These are phyloP conservation scores for Euphrasia arctica DNA, from an alignment of 305 asterid genomes.

Conservation along the genomic window DNA sequence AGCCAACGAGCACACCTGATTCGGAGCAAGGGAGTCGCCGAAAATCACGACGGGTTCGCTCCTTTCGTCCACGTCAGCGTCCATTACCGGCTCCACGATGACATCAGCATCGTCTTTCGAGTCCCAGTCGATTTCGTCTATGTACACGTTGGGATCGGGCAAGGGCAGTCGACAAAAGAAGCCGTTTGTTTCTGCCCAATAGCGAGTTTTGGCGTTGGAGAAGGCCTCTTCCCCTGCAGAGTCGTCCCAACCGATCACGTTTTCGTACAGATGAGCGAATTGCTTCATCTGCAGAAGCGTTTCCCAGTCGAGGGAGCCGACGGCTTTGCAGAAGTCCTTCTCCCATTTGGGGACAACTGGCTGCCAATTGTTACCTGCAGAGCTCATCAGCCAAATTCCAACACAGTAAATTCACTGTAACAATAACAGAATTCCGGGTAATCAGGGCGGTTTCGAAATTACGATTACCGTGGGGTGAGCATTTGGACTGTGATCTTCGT, in stretches of 20 bases:
- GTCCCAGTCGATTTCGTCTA: constrained; percentile 60
- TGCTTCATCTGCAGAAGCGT: constrained; percentile 45
- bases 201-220: constrained; percentile 49
- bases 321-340: constrained; percentile 53
- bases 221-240: constrained; percentile 72
- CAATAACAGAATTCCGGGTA: not conserved
- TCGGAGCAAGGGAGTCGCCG: constrained; percentile 45
- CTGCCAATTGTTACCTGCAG: constrained; percentile 48
- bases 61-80: constrained; percentile 25
- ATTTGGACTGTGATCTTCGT: no score
- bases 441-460: no score
- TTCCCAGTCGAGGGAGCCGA: constrained; percentile 61
- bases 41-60: constrained; percentile 50
- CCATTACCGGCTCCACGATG: constrained; percentile 27
- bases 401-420: not conserved
- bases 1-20: constrained; percentile 30
- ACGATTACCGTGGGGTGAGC: no score
- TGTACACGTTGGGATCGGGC: constrained; percentile 57
- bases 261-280: constrained; percentile 42
- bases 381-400: not conserved
- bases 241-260: constrained; percentile 63
- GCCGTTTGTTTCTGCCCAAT: constrained; percentile 52
- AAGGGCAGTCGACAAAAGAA: constrained; percentile 35
- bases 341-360: constrained; percentile 70
- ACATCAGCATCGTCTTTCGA: constrained; percentile 31